These are phyloP conservation scores for Salvia miltiorrhiza DNA, from an alignment of 257 asterid species.

Conservation along the genomic window DNA sequence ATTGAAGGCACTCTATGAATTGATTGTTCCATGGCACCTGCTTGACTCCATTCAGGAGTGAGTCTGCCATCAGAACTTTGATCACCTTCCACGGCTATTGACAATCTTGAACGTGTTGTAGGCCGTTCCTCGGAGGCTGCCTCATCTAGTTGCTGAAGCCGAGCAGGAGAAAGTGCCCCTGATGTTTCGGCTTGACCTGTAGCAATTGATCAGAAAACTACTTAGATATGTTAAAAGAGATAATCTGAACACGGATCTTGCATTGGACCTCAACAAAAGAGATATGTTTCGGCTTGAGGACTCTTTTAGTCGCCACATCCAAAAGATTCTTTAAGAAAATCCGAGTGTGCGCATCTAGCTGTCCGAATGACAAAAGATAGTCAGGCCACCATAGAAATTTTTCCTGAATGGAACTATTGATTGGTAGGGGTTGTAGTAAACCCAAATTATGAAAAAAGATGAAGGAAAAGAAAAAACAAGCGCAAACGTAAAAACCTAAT, in stretches of 20 bases:
- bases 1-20: constrained; percentile 5
- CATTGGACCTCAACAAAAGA: neutral
- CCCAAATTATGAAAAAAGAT: too few relatives aligned
- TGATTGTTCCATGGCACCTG: neutral
- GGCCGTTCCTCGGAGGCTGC: neutral
- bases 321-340: constrained; percentile 47
- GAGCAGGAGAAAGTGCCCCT: constrained; percentile 11
- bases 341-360: constrained; percentile 50
- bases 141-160: constrained; percentile 13
- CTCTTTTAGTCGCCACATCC: constrained; percentile 41
- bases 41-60: constrained; percentile 6
- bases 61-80: constrained; percentile 16
- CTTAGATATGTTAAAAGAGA: neutral
- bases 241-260: neutral
- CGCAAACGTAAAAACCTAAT: neutral
- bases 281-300: constrained; percentile 32
- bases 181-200: constrained; percentile 29
- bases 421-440: too few relatives aligned
- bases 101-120: constrained; percentile 12
- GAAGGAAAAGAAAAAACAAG: neutral
- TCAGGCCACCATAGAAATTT: neutral
- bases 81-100: neutral
- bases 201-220: neutral
- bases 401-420: too few relatives aligned
- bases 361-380: constrained; percentile 8